phyloP scores from a whole-genome alignment of 129 eudicot species.

The Rutidosis leptorrhynchoides region DNA sequence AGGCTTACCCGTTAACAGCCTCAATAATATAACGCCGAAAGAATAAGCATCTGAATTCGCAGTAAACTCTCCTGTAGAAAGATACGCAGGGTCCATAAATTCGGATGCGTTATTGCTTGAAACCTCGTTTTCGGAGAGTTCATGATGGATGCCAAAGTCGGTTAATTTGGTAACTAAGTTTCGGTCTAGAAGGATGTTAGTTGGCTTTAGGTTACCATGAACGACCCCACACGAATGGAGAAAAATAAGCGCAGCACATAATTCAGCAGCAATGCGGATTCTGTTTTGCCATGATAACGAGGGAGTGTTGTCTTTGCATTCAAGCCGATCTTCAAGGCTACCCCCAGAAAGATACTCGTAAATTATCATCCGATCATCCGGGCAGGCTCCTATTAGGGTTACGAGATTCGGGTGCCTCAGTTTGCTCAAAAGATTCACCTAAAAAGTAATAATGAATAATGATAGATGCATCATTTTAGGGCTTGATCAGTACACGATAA shows the following conservation, averaged over 20 bases:
- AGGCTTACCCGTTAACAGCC: constrained; percentile 66
- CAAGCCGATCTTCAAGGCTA: constrained; percentile 80
- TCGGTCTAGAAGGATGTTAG: constrained; percentile 60
- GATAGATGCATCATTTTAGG: not conserved
- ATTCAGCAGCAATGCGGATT: constrained; percentile 68
- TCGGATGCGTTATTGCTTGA: constrained; percentile 38
- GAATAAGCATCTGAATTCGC: constrained; percentile 69
- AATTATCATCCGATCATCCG: constrained; percentile 53
- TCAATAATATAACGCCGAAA: constrained; percentile 59
- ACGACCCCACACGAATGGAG: constrained; percentile 63
- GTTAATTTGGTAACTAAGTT: constrained; percentile 55
- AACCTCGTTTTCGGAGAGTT: constrained; percentile 36
- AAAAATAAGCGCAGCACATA: constrained; percentile 73
- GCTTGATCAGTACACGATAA: not conserved
- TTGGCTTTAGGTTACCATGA: constrained; percentile 74
- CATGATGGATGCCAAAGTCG: constrained; percentile 62
- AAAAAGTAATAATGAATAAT: not conserved
- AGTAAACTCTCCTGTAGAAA: constrained; percentile 65
- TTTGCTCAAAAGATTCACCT: constrained; percentile 80
- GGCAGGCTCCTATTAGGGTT: constrained; percentile 71
- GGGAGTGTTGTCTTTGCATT: constrained; percentile 63
- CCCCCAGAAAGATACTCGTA: constrained; percentile 76
- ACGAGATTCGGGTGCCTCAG: constrained; percentile 81
- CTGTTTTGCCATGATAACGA: constrained; percentile 79
- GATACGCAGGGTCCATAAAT: constrained; percentile 70